Base-by-base conservation (phyloP, 768 basidiomycete species). In the Tulasnella sp. region DNA sequence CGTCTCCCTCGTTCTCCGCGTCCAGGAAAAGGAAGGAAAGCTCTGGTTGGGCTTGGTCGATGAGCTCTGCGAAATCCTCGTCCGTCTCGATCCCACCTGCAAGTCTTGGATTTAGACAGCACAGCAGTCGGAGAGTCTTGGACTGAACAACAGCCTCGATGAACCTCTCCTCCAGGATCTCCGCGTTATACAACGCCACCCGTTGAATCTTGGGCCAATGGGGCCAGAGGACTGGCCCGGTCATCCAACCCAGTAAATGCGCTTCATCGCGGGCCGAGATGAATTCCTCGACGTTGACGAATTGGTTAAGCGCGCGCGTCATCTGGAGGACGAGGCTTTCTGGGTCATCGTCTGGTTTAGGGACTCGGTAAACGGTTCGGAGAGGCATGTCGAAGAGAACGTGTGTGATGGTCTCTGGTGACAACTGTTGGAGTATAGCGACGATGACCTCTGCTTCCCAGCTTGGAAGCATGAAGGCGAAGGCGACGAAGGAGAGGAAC, bases 91-190 rank as follows among this genome's bases (percentile, higher is more conserved):
- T 12, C n/a, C 36, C 64, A 17, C 37, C 52, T 8, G 29, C 31
- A n/a, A 75, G 36, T 22, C 67, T 34, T 14, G 74, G 74, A 38
- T 75, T 75, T 0, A 75, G 54, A 8, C 25, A 22, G 19, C 74
- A 75, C 7, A 75, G 25, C 15, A 22, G 22, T 39, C 64, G 19
- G 3, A 75, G 37, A 52, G 80, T 82, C 74, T 82, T 80, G 52
- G 81, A 80, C 36, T 81, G 81, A 67, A 80, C 78, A 70, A 82
- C 79, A n/a, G 81, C 82, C 36, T 81, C 79, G 78, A 83, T 80
- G 29, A 83, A 79, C 77, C 81, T 81, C 68, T 77, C 76, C 70
- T 82, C 82, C 79, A 83, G 81, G 64, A 79, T 78, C 4, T 79
- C 69, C 29, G 82, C 79, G 64, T 80, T 80, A 25, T 79, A 78